Conservation (phyloP, 75 land plant genomes). For the Isoetes taiwanensis region DNA sequence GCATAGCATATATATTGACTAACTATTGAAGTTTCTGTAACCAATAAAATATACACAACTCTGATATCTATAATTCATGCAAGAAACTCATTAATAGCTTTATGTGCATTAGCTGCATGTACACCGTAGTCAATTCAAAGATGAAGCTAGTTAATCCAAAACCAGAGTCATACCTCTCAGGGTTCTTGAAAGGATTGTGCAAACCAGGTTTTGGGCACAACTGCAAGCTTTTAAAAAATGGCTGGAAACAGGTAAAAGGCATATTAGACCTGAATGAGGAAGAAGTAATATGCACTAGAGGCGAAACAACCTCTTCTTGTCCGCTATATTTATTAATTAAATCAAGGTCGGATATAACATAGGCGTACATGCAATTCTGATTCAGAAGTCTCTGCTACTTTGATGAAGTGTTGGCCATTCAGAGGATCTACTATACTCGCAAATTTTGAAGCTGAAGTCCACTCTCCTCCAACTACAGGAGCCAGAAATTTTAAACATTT, state of each 20-base stretch:
- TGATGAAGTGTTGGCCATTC: conserved; percentile 79
- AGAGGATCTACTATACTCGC: conserved; percentile 59
- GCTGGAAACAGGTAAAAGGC: conserved; percentile 27
- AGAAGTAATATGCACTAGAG: not conserved
- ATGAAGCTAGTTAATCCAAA: not conserved
- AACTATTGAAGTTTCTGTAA: not conserved
- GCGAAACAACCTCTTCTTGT: not conserved
- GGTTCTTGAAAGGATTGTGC: conserved; percentile 77
- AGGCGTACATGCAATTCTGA: conserved; percentile 37
- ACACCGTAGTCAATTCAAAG: not conserved
- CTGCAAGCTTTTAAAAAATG: conserved; percentile 67
- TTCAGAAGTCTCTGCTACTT: conserved; percentile 55
- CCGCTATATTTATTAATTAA: not conserved
- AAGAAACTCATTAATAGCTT: not conserved
- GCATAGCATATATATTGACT: not conserved
- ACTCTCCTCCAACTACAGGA: conserved; percentile 70
- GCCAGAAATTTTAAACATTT: not conserved
- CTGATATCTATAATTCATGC: not conserved
- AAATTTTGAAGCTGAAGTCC: conserved; percentile 46
- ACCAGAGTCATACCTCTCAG: conserved; percentile 65
- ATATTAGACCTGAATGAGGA: not conserved
- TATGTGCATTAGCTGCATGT: not conserved
- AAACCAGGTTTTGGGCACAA: conserved; percentile 83
- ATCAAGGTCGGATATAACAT: not conserved
- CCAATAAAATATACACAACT: not conserved